Evolutionary conservation across 108 stramenopile genomes (phyloP).

Genomic region (Cyclotella distinguenda): DNA sequence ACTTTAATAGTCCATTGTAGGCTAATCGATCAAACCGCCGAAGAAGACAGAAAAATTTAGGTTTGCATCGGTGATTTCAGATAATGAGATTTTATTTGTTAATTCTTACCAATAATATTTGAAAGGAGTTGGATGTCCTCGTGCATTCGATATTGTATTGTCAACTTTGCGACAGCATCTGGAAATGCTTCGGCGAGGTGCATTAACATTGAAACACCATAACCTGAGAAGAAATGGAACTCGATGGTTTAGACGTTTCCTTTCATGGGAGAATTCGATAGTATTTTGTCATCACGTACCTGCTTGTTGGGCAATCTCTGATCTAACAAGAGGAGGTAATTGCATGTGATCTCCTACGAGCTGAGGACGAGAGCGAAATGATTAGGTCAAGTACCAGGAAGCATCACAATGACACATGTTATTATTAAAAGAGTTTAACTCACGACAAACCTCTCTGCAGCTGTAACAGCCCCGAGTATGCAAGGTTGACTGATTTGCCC

Average conservation of each 20-base stretch:
- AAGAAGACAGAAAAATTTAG: too few relatives aligned
- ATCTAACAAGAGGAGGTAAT: conserved; percentile 92
- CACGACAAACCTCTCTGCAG: conserved; percentile 80
- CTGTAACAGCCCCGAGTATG: conserved; percentile 82
- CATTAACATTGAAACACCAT: conserved; percentile 85
- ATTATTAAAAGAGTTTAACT: not conserved
- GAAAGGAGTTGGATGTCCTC: conserved; percentile 86
- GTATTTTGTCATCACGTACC: too few relatives aligned
- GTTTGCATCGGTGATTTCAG: not conserved
- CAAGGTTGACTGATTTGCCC: conserved; percentile 96
- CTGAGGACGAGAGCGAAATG: not conserved
- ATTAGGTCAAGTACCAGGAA: not conserved
- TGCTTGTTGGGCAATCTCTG: conserved; percentile 76
- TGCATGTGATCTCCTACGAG: conserved; percentile 98
- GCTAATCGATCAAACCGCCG: too few relatives aligned
- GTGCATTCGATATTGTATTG: conserved; percentile 96
- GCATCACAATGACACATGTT: not conserved
- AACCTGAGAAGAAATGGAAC: conserved; percentile 66
- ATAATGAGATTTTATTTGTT: not conserved
- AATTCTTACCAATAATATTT: conserved; percentile 64
- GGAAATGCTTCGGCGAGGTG: conserved; percentile 86
- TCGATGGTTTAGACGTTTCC: too few relatives aligned
- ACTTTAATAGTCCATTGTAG: conserved; percentile 85
- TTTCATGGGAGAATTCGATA: too few relatives aligned
- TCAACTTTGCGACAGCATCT: conserved; percentile 75